Evolutionary conservation across 805 yeast species (phyloP).

Genomic region (Myxozyma kluyveri): DNA sequence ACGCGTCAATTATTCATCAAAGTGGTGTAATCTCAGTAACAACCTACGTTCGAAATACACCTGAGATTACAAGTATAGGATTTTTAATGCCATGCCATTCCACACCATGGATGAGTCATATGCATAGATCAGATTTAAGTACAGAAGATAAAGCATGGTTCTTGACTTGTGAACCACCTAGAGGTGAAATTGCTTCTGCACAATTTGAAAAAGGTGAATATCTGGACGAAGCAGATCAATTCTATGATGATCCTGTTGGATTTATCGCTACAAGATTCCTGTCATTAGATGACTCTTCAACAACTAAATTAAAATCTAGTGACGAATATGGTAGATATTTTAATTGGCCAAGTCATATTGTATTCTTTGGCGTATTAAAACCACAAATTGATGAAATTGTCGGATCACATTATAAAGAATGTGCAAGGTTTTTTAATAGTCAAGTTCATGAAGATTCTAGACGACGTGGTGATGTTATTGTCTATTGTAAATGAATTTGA

Average conservation of each 20-base stretch:
- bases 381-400: conserved; percentile 16
- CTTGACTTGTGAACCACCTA: conserved; percentile 89
- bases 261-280: conserved; percentile 61
- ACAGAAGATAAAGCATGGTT: conserved; percentile 58
- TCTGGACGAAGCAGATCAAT: conserved; percentile 81
- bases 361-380: conserved; percentile 64
- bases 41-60: conserved; percentile 47
- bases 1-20: conserved; percentile 72
- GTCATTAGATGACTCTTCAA: conserved; percentile 14
- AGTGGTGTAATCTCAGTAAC: conserved; percentile 77
- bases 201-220: conserved; percentile 46
- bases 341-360: conserved; percentile 70
- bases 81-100: conserved; percentile 96
- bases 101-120: conserved; percentile 87
- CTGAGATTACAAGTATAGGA: conserved; percentile 53
- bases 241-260: conserved; percentile 63
- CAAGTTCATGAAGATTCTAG: conserved; percentile 83
- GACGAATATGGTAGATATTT: conserved; percentile 37
- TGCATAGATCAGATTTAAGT: conserved; percentile 59
- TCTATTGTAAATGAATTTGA: conserved; percentile 42
- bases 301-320: conserved; percentile 12
- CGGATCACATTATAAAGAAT: conserved; percentile 17
- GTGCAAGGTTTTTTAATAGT: conserved; percentile 66
- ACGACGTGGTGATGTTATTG: conserved; percentile 72
- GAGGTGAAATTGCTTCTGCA: conserved; percentile 42